Base-by-base conservation (phyloP, 2,329 filamentous ascomycete genomes). In the Alternaria incomplexa region DNA sequence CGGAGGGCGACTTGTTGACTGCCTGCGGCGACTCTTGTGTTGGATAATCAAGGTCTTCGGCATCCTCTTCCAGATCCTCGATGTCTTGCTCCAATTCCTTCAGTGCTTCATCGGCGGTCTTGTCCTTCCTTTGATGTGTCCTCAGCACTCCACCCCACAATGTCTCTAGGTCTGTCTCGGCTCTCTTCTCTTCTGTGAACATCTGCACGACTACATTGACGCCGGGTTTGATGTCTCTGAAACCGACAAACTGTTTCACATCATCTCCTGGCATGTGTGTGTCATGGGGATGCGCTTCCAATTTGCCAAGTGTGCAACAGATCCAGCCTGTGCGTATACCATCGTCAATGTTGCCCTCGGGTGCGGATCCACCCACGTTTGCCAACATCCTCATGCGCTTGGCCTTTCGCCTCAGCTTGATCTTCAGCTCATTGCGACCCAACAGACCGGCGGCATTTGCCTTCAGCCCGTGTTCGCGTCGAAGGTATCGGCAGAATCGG, bases 311-410 rank as follows among this genome's bases (percentile, higher is more conserved):
- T 76, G 97, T 96, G 64, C 98, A 92, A 80, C 96, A 99, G 20
- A 99, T 91, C 96, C 96, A 99, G 10, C 93, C 94, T 1, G 95
- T 97, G 12, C 91, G 90, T 56, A 97, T 92, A 3, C 94, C 95
- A 74, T 97, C 93, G 71, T 97, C 94, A 2, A 86, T 83, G 51
- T 86, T 86, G 13, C 85, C 85, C 11, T 88, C 87, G 6, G 88
- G 84, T 17, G 73, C 64, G 1, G 69, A 61, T 4, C 73, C 85
- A n/a, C 89, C 88, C 0, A 88, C 87, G 62, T 87, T 91, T 13
- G 92, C 93, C 69, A 97, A 83, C 64, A 97, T 83, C 78, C 93
- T 93, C 30, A 93, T 91, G 71, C 91, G 90, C 77, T 93, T 92
- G 8, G 91, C 89, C 77, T 94, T 91, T 45, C 96, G 86, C 36